phyloP scores from a whole-genome alignment of 495 filamentous ascomycete species.

The Evernia prunastri region DNA sequence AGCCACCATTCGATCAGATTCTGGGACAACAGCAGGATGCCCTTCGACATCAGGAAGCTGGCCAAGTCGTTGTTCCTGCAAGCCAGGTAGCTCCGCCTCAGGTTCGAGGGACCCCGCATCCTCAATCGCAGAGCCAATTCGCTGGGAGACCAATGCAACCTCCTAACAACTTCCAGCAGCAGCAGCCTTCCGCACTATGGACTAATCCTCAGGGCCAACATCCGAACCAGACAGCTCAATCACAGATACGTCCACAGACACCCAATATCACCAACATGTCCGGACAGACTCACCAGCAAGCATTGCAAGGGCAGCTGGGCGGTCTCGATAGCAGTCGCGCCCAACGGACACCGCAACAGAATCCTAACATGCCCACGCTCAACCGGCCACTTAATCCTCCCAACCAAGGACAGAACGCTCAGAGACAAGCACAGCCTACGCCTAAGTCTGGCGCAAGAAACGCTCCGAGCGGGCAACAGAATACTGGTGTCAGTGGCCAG shows the following conservation, averaged over 20 bases:
- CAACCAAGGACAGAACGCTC: slow-evolving; percentile 36
- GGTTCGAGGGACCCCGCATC: slow-evolving; percentile 28
- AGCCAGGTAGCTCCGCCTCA: slow-evolving; percentile 46
- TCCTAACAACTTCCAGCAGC: slow-evolving; percentile 38
- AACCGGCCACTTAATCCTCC: slow-evolving; percentile 50
- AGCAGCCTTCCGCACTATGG: slow-evolving; percentile 37
- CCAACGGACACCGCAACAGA: slow-evolving; percentile 37
- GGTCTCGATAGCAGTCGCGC: slow-evolving; percentile 32
- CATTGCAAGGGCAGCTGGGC: slow-evolving; percentile 42
- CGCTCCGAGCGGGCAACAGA: slow-evolving; percentile 6
- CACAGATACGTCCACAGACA: slow-evolving; percentile 34
- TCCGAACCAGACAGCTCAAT: slow-evolving; percentile 35
- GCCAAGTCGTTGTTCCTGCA: slow-evolving; percentile 60
- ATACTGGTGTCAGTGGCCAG: not conserved
- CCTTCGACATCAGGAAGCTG: slow-evolving; percentile 55
- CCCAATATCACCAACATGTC: slow-evolving; percentile 25
- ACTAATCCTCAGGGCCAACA: slow-evolving; percentile 37
- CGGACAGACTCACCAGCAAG: slow-evolving; percentile 39
- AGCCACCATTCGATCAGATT: slow-evolving; percentile 49
- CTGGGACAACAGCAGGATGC: slow-evolving; percentile 58
- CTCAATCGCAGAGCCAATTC: slow-evolving; percentile 28
- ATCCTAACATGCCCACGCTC: slow-evolving; percentile 48
- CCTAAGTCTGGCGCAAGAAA: slow-evolving; percentile 19
- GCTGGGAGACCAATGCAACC: slow-evolving; percentile 35
- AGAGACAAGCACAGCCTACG: slow-evolving; percentile 22